Conservation (phyloP, 1,139 yeast genomes). For the Hanseniaspora sp. region DNA sequence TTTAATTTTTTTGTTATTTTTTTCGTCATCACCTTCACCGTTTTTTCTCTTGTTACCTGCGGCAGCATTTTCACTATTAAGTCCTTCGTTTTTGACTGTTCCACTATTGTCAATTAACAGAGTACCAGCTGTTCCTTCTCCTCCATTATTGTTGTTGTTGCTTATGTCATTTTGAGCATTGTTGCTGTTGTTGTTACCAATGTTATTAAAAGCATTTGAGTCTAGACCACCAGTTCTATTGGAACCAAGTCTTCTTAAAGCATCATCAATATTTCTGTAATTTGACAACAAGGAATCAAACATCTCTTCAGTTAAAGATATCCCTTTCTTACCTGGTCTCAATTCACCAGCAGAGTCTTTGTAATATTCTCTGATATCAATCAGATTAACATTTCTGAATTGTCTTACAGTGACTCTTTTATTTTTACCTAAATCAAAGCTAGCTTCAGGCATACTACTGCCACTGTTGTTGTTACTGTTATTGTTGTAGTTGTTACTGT, state of each 20-base stretch:
- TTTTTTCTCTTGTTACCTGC: conserved; percentile 11
- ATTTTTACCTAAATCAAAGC: conserved; percentile 48
- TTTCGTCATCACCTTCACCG: not conserved
- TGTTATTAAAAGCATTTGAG: conserved; percentile 20
- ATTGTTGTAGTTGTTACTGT: not conserved
- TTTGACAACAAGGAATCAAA: conserved; percentile 49
- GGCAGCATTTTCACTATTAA: conserved; percentile 16
- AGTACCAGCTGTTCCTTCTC: conserved; percentile 11
- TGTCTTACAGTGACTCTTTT: conserved; percentile 62
- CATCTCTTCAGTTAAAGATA: conserved; percentile 59
- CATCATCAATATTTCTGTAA: conserved; percentile 48
- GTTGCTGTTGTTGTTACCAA: conserved; percentile 15
- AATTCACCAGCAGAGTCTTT: conserved; percentile 49
- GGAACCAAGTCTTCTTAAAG: conserved; percentile 41
- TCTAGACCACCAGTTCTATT: conserved; percentile 27
- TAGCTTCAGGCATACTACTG: conserved; percentile 24
- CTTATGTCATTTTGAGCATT: not conserved
- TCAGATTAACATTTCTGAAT: conserved; percentile 51
- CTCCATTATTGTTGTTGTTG: conserved; percentile 12
- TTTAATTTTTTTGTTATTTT: not conserved
- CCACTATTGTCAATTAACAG: conserved; percentile 19
- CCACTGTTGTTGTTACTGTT: conserved; percentile 6
- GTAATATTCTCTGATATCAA: conserved; percentile 77
- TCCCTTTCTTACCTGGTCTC: conserved; percentile 78
- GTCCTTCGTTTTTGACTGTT: conserved; percentile 15